Conservation (phyloP, 129 eudicot genomes). For the Helianthus tuberosus region DNA sequence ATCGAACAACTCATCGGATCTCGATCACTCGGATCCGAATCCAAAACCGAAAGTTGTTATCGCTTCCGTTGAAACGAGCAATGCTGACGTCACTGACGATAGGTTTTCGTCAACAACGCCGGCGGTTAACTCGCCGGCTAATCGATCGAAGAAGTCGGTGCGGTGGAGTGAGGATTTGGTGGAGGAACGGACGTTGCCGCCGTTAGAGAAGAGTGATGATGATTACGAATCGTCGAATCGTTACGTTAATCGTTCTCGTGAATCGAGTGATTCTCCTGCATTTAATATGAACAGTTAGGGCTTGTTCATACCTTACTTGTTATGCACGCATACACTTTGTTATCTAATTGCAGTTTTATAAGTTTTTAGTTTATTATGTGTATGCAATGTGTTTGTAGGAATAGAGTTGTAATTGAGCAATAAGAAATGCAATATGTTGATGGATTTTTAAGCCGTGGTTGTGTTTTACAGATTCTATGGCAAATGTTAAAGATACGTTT, state of each 20-base stretch:
- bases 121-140: slow-evolving; percentile 28
- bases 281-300: slow-evolving; percentile 61
- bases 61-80: slow-evolving; percentile 14
- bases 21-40: slow-evolving; percentile 30
- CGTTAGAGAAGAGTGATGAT: slow-evolving; percentile 22
- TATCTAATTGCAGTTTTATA: neutral
- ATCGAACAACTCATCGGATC: slow-evolving; percentile 29
- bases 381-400: slow-evolving; percentile 1
- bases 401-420: slow-evolving; percentile 2
- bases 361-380: neutral
- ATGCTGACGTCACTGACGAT: slow-evolving; percentile 27
- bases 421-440: slow-evolving; percentile 2
- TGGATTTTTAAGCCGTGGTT: neutral
- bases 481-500: slow-evolving; percentile 59
- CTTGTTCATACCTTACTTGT: neutral
- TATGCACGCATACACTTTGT: slow-evolving; percentile 9
- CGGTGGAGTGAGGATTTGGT: slow-evolving; percentile 84
- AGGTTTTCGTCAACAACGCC: slow-evolving; percentile 34
- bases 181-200: slow-evolving; percentile 52
- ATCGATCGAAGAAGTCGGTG: slow-evolving; percentile 71
- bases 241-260: too few species aligned
- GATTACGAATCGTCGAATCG: slow-evolving; percentile 43
- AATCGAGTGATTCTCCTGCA: slow-evolving; percentile 31
- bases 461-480: slow-evolving; percentile 60
- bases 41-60: slow-evolving; percentile 15